These are phyloP conservation scores for Neurospora sp. DNA, from an alignment of 2,329 filamentous ascomycete species.

Conservation along the genomic window DNA sequence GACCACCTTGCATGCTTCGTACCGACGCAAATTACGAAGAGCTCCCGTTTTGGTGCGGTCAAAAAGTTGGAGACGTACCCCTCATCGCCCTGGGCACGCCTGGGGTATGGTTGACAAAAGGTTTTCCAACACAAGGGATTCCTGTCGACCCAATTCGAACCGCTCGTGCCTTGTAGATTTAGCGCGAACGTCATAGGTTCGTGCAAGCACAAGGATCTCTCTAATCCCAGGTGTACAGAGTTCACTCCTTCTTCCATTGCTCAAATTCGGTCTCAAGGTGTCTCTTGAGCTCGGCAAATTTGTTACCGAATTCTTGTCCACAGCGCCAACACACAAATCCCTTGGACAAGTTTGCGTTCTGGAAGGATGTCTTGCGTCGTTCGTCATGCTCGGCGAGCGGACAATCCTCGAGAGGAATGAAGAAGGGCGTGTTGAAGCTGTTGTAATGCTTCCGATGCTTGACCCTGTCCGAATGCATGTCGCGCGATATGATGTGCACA, in stretches of 20 bases:
- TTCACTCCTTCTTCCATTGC: conserved; percentile 34
- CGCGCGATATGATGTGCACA: conserved; percentile 74
- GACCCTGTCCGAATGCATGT: conserved; percentile 63
- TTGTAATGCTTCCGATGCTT: conserved; percentile 86
- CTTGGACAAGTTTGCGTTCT: conserved; percentile 47
- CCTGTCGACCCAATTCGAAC: neutral
- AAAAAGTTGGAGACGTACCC: neutral
- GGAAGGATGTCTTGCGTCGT: conserved; percentile 44
- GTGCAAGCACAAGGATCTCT: neutral
- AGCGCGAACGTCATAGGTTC: neutral
- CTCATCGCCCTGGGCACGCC: neutral
- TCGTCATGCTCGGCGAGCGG: conserved; percentile 60
- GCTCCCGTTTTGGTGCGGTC: neutral
- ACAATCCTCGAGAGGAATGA: conserved; percentile 70
- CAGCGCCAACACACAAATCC: conserved; percentile 83
- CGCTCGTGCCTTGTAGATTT: neutral
- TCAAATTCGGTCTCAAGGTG: conserved; percentile 57
- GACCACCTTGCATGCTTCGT: neutral
- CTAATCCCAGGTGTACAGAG: neutral
- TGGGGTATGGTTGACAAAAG: neutral
- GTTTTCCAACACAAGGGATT: neutral
- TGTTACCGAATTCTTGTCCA: conserved; percentile 60
- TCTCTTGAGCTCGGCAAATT: conserved; percentile 62
- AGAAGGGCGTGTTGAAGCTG: conserved; percentile 78
- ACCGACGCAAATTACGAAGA: neutral